Percentiles rank a stretch among this genome's conserved stretches.
Conservation (phyloP, 768 basidiomycete species). For the Termitomyces sp. region DNA sequence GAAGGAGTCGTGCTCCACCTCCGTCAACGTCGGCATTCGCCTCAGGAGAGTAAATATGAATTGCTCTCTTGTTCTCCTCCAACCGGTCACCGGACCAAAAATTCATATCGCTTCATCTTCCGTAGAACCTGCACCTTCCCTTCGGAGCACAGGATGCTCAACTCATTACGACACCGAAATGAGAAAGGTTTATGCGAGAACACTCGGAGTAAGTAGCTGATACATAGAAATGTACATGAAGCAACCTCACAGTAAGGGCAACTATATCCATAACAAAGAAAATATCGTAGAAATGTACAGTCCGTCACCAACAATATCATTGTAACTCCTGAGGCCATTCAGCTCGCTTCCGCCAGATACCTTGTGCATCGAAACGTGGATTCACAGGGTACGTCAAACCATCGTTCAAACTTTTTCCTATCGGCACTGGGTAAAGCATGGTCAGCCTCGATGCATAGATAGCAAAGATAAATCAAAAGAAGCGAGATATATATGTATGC, state of each 20-base stretch:
- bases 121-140: neutral
- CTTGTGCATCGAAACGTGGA: constrained; percentile 66
- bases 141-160: neutral
- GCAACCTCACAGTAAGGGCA: neutral
- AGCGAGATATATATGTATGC: neutral
- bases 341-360: constrained; percentile 55
- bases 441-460: constrained; percentile 14
- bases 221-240: neutral
- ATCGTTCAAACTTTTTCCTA: constrained; percentile 42
- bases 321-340: constrained; percentile 69
- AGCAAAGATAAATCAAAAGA: constrained; percentile 6
- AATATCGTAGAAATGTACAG: neutral
- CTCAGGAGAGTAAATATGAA: neutral
- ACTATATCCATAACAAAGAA: neutral
- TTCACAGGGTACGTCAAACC: constrained; percentile 64
- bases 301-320: constrained; percentile 17
- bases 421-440: constrained; percentile 39
- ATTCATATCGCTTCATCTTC: neutral
- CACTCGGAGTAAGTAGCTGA: neutral
- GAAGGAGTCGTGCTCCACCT: neutral
- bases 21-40: neutral
- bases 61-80: neutral
- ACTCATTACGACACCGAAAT: neutral
- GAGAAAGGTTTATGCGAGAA: neutral
- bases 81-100: neutral